Evolutionary conservation across 2,329 filamentous ascomycete species (phyloP), one percentile per base, ranked within the genome.

Genomic region (Cercospora sp.): DNA sequence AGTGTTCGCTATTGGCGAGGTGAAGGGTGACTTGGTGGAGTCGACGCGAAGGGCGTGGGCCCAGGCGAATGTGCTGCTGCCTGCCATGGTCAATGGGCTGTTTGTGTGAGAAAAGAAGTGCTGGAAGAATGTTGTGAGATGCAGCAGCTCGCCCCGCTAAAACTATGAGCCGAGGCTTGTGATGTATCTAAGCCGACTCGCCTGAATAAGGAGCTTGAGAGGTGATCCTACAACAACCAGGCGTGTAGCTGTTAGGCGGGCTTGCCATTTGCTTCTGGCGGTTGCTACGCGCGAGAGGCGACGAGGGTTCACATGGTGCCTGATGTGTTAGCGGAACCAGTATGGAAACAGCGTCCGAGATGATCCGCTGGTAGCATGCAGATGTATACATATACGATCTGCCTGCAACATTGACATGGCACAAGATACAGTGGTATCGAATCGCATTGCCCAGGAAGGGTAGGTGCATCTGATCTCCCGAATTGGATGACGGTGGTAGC

Each of bases 61-160:
- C 76, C 76, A 78, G 30, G 73, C 73, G 72, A 75, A 77, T n/a
- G 75, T 77, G 60, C 72, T 75, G 55, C 71, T 70, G 63, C 74
- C 75, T 9, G 75, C 75, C 69, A 73, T 51, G 3, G 45, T 51
- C 18, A 51, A 51, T 51, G 45, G 9, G 3, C 8, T 9, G 2
- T n/a, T 2, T 39, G 36, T n/a, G 5, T n/a, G 5, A 8, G 36
- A 6, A 5, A 13, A 36, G 36, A n/a, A n/a, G 36, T 42, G 36
- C 2, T 42, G 36, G 36, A n/a, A 42, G 36, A 42, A 8, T 42
- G 36, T 42, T 53, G 18, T 7, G 7, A 53, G 48, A 10, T 53
- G 20, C 48, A 53, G 3, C 26, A 28, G 48, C 48, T 23, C 48
- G 48, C 48, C 48, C 48, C 48, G 48, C 48, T 53, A 26, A 28